Base-by-base conservation (phyloP, 257 asterid species). In the Nicotiana benthamiana region DNA sequence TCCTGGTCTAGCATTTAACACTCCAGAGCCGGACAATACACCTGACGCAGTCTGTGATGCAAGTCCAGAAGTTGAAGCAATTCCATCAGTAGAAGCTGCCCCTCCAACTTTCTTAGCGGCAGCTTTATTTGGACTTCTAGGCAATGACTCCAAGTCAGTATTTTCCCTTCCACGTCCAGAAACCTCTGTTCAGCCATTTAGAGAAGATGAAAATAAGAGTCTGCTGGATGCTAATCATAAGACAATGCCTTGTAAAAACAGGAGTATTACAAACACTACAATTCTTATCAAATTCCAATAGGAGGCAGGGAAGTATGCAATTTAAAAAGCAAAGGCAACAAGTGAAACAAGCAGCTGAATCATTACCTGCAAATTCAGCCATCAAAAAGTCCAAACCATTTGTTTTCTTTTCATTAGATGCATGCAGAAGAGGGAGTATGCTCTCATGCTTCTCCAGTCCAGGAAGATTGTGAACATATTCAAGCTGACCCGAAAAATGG, bases 311-410 rank as follows among this genome's bases (percentile, higher is more conserved):
- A 10, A 32, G 43, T 72, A 18, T 3, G 27, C 61, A 26, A 20
- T 53, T 5, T 1, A 24, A 36, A 59, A 66, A n/a, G n/a, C n/a
- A n/a, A n/a, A n/a, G n/a, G n/a, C n/a, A n/a, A 74, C 79, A 48
- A 74, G 51, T 72, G 30, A 46, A 72, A 74, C 62, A 74, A 53
- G 43, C 17, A 46, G 40, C 43, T 74, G 79, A 74, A 48, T 30
- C 79, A 82, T 87, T 83, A 95, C 99, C 99, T 88, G 99, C 97
- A 75, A 94, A 94, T 87, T 96, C 98, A 60, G 97, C 97, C 97
- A 91, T 94, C 89, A 94, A 88, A 85, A 96, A 92, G 80, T 96
- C 99, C 84, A 94, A 86, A 65, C 98, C 98, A 80, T 89, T 94
- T 43, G 97, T 80, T 83, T 96, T 96, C 85, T 87, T 90, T 51